A percentile compares a stretch with the other conserved stretches of the same genome.
These are phyloP conservation scores for Monilinia polystroma DNA, from an alignment of 2,329 filamentous ascomycete genomes.

Conservation along the genomic window DNA sequence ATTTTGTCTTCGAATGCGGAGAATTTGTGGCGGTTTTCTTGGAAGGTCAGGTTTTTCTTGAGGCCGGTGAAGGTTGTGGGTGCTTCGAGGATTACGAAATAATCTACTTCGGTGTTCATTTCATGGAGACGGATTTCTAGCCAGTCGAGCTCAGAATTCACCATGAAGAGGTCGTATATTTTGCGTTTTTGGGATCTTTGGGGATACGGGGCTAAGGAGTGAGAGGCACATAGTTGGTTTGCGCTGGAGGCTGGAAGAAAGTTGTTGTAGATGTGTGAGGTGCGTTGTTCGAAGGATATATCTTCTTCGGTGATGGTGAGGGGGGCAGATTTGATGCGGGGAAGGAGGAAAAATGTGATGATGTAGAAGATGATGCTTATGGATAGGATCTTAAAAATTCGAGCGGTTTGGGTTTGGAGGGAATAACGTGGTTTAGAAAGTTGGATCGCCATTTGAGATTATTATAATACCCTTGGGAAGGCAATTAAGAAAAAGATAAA, in stretches of 20 bases:
- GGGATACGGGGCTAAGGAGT: slow-evolving; percentile 11
- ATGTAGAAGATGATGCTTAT: background rate
- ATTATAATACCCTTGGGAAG: background rate
- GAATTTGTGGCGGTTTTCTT: slow-evolving; percentile 53
- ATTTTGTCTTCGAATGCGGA: slow-evolving; percentile 56
- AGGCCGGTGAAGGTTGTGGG: slow-evolving; percentile 56
- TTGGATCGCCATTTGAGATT: slow-evolving; percentile 10
- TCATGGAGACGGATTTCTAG: slow-evolving; percentile 62
- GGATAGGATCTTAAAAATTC: slow-evolving; percentile 4
- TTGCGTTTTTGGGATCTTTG: slow-evolving; percentile 43
- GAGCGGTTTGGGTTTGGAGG: slow-evolving; percentile 8
- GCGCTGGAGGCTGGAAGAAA: slow-evolving; percentile 15
- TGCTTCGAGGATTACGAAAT: slow-evolving; percentile 63
- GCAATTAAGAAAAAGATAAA: background rate
- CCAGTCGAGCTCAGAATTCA: slow-evolving; percentile 64
- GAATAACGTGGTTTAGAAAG: background rate
- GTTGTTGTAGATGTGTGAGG: background rate
- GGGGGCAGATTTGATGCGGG: background rate
- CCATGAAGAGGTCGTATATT: slow-evolving; percentile 61
- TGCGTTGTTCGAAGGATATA: slow-evolving; percentile 17
- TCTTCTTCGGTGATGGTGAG: slow-evolving; percentile 20
- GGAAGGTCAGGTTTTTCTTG: slow-evolving; percentile 54
- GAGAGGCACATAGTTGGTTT: slow-evolving; percentile 15
- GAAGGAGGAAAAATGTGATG: slow-evolving; percentile 5
- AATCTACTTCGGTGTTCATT: slow-evolving; percentile 59